A percentile compares a stretch with the other conserved stretches of the same genome.
These are phyloP conservation scores for Emergomyces pasteurianus DNA, from an alignment of 2,329 filamentous ascomycete species.

Conservation along the genomic window DNA sequence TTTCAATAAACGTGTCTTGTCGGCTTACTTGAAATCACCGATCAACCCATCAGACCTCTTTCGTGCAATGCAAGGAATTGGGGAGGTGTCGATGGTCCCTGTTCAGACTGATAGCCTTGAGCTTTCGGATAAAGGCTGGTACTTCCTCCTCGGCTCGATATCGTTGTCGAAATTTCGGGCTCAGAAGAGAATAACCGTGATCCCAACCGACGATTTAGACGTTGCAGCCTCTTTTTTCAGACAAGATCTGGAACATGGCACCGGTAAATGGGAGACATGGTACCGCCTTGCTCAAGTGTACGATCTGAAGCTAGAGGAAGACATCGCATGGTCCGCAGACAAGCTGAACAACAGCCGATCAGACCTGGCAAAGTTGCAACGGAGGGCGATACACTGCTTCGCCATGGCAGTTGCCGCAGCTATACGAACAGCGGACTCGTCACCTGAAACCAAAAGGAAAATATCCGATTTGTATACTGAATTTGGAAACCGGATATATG, in stretches of 20 bases:
- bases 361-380: constrained; percentile 64
- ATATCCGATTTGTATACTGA: constrained; percentile 56
- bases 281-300: constrained; percentile 78
- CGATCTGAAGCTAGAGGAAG: constrained; percentile 77
- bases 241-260: constrained; percentile 70
- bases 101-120: constrained; percentile 57
- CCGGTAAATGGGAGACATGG: constrained; percentile 81
- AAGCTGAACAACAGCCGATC: constrained; percentile 75
- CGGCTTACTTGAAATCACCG: constrained; percentile 67
- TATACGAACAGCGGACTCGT: constrained; percentile 43
- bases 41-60: constrained; percentile 74
- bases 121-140: constrained; percentile 77
- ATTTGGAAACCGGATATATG: constrained; percentile 57
- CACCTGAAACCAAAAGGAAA: constrained; percentile 41
- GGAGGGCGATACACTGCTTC: constrained; percentile 72
- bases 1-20: constrained; percentile 78
- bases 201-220: constrained; percentile 67
- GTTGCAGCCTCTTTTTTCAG: constrained; percentile 69
- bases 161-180: constrained; percentile 74
- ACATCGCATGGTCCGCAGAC: constrained; percentile 77
- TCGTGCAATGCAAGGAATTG: constrained; percentile 65
- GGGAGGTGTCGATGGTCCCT: constrained; percentile 59
- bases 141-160: constrained; percentile 80
- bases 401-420: constrained; percentile 55
- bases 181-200: constrained; percentile 65